Base-by-base conservation (phyloP, 495 filamentous ascomycete genomes). In the Evernia prunastri region DNA sequence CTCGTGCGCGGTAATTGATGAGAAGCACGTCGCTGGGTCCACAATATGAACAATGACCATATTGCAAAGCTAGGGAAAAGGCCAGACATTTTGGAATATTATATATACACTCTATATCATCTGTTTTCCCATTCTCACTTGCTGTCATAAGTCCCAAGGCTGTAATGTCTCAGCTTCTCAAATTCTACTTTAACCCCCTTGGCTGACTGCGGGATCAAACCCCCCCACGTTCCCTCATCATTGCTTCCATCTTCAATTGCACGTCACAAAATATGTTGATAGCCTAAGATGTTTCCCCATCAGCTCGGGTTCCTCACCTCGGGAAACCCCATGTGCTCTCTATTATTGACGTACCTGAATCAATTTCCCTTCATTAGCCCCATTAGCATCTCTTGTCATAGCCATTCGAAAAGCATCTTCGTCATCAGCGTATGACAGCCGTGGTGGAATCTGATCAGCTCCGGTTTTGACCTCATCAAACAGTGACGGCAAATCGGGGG, bases 161-260 rank as follows among this genome's bases (percentile, higher is more conserved):
- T 27, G 9, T 27, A 10, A 2, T 25, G n/a, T 23, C 39, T 23
- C 1, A 39, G 35, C 35, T 31, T 47, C 58, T 45, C 58, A 35
- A 20, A 15, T n/a, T 10, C 18, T 1, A n/a, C 13, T 23, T n/a
- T n/a, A n/a, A n/a, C n/a, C n/a, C 18, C n/a, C 18, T 1, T 33
- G 11, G 17, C 0, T 29, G 20, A 42, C 35, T 17, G 37, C 31
- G 36, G 0, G 15, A 7, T 42, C 23, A 25, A 13, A 59, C 36
- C 6, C 12, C 37, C 23, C 57, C 57, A 27, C 37, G 23, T 29
- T 42, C n/a, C 37, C 33, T 59, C 57, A 39, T 59, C 57, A 29
- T 59, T 27, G 57, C 36, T 59, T 59, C 57, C 36, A 59, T 59
- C 37, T 43, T 59, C 25, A 31, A 9, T 43, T 59, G 36, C 35